Percentiles rank a stretch among this genome's conserved stretches.
These are phyloP conservation scores for Lichtheimia hyalospora DNA, from an alignment of 371 early-diverging fungal species.

Conservation along the genomic window DNA sequence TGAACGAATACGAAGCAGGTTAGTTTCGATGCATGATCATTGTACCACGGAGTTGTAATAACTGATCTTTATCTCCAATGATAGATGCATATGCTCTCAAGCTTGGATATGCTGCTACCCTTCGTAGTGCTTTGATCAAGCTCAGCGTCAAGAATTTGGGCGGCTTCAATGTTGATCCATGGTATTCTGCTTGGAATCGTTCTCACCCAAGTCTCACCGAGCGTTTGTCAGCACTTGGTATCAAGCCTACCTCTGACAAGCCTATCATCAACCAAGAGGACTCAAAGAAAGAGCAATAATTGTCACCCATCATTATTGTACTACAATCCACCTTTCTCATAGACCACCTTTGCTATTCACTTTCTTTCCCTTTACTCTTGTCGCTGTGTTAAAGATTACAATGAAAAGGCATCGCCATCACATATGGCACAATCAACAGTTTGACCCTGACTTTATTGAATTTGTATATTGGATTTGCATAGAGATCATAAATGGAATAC, in stretches of 20 bases:
- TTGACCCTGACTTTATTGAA: no score
- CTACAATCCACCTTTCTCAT: no score
- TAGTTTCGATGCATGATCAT: not conserved
- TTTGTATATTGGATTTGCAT: no score
- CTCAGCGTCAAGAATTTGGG: constrained; percentile 90
- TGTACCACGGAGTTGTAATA: not conserved
- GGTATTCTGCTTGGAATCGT: constrained; percentile 93
- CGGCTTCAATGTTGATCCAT: constrained; percentile 85
- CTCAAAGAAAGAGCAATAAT: constrained; percentile 10
- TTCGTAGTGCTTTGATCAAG: constrained; percentile 87
- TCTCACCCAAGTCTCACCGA: constrained; percentile 95
- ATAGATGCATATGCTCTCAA: constrained; percentile 88
- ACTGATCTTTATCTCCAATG: not conserved
- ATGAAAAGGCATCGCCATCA: no score
- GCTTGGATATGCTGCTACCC: constrained; percentile 79
- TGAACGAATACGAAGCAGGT: constrained; percentile 92
- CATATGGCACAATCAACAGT: no score
- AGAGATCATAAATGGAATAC: no score
- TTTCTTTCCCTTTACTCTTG: no score
- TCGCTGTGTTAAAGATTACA: no score
- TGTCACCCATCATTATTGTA: not conserved
- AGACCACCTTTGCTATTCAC: no score
- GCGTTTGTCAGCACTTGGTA: constrained; percentile 75
- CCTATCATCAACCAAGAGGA: constrained; percentile 27
- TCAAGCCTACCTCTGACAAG: constrained; percentile 39